Conservation (phyloP, 2,329 filamentous ascomycete genomes). For the Talaromyces atroroseus region DNA sequence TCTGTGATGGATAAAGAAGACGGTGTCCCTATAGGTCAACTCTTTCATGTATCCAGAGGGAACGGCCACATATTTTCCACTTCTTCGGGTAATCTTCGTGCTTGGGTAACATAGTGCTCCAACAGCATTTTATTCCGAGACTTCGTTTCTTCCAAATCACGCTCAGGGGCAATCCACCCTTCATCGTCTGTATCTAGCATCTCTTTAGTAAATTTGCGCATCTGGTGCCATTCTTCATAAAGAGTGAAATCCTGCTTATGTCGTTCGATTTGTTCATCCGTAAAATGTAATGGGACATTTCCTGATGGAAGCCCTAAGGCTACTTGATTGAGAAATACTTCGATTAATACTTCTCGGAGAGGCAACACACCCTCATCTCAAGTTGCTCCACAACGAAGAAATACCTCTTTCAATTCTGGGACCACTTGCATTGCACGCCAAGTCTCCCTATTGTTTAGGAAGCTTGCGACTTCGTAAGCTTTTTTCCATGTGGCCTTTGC, state of each 20-base stretch:
- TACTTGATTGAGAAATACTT: slow-evolving; percentile 14
- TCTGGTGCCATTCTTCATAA: slow-evolving; percentile 21
- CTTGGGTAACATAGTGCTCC: slow-evolving; percentile 1
- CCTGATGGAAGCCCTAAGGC: slow-evolving; percentile 18
- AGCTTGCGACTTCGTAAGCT: slow-evolving; percentile 20
- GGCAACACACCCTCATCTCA: slow-evolving; percentile 25
- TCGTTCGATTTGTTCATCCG: slow-evolving; percentile 19
- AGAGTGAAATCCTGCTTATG: slow-evolving; percentile 21
- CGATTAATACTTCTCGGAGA: slow-evolving; percentile 17
- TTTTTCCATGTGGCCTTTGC: slow-evolving; percentile 17
- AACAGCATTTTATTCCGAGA: slow-evolving; percentile 18
- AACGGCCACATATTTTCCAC: background rate
- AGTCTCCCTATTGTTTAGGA: slow-evolving; percentile 14
- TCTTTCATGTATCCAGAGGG: background rate
- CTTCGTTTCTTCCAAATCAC: slow-evolving; percentile 19
- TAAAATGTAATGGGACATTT: slow-evolving; percentile 19
- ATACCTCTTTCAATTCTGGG: slow-evolving; percentile 18
- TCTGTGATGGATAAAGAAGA: background rate
- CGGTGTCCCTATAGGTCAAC: background rate
- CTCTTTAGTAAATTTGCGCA: slow-evolving; percentile 21
- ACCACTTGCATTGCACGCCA: slow-evolving; percentile 17
- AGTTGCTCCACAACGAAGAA: slow-evolving; percentile 19
- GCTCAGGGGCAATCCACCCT: slow-evolving; percentile 23
- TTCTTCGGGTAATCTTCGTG: background rate
- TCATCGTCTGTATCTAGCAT: slow-evolving; percentile 22